A percentile compares a stretch with the other conserved stretches of the same genome.
Conservation (phyloP, 805 yeast genomes). For the Sugiyamaella chiloensis region DNA sequence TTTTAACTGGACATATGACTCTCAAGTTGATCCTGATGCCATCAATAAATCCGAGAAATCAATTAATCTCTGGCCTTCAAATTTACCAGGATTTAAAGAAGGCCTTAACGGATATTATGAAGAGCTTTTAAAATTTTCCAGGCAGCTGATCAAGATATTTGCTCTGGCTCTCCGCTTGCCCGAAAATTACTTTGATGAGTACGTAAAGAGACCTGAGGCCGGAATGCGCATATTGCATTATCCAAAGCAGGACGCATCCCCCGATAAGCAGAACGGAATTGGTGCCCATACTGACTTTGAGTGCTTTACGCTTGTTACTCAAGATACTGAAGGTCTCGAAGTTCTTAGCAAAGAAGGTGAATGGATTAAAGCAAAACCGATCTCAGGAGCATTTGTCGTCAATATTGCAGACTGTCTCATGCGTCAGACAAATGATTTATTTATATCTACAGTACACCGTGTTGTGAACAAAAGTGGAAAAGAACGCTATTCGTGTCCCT, state of each 20-base stretch:
- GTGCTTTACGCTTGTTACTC: constrained; percentile 51
- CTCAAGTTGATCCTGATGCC: background rate
- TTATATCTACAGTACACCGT: background rate
- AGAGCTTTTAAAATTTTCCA: background rate
- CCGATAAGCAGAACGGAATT: background rate
- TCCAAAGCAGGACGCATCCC: background rate
- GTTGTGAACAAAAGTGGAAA: background rate
- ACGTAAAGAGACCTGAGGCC: constrained; percentile 5
- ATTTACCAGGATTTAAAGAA: background rate
- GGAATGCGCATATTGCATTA: background rate
- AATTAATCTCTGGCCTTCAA: background rate
- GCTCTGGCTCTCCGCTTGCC: background rate
- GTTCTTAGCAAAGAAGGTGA: constrained; percentile 53
- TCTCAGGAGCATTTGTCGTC: constrained; percentile 49
- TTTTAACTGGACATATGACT: background rate
- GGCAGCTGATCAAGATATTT: background rate
- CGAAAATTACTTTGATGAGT: background rate
- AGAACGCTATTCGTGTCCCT: background rate
- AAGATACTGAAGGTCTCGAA: constrained; percentile 55
- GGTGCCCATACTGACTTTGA: background rate
- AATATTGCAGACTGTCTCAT: constrained; percentile 57
- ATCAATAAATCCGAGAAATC: background rate
- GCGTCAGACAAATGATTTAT: background rate
- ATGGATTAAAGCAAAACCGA: constrained; percentile 54
- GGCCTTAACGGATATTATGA: background rate